Evolutionary conservation across 441 rosid species (phyloP).

Genomic region (Manihot esculenta): DNA sequence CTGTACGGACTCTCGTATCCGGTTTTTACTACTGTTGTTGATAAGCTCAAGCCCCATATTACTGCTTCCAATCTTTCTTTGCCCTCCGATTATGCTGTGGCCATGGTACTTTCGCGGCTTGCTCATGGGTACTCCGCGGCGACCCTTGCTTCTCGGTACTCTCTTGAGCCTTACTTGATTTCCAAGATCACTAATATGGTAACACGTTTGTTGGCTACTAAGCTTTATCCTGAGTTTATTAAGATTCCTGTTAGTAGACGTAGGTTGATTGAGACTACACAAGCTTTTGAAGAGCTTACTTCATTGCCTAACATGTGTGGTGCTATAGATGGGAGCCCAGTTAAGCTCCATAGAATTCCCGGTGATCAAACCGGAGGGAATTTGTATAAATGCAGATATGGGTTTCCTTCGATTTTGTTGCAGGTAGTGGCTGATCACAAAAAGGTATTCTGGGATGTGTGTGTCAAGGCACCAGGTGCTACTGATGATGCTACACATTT

Average conservation of each 20-base stretch:
- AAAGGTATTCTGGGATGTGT: conserved; percentile 95
- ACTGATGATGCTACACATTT: conserved; percentile 78
- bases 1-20: conserved; percentile 84
- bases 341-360: conserved; percentile 51
- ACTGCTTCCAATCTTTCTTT: conserved; percentile 85
- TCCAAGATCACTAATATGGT: conserved; percentile 97
- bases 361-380: conserved; percentile 31
- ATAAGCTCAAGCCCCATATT: conserved; percentile 83
- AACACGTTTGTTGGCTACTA: conserved; percentile 84
- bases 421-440: conserved; percentile 94
- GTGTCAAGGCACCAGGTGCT: conserved; percentile 88
- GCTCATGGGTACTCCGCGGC: conserved; percentile 75
- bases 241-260: conserved; percentile 84
- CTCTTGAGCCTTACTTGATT: conserved; percentile 85
- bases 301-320: conserved; percentile 90
- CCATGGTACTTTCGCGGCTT: conserved; percentile 91
- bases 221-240: conserved; percentile 84
- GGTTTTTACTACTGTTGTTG: conserved; percentile 84
- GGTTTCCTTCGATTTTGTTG: conserved; percentile 76
- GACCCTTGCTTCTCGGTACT: conserved; percentile 65
- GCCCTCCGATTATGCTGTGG: conserved; percentile 91
- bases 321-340: conserved; percentile 78
- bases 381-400: conserved; percentile 57
- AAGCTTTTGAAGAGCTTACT: conserved; percentile 82
- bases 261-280: conserved; percentile 76